Evolutionary conservation across 306 rosid species (phyloP), one percentile per base, ranked within the genome.

Genomic region (Glycine tomentella): DNA sequence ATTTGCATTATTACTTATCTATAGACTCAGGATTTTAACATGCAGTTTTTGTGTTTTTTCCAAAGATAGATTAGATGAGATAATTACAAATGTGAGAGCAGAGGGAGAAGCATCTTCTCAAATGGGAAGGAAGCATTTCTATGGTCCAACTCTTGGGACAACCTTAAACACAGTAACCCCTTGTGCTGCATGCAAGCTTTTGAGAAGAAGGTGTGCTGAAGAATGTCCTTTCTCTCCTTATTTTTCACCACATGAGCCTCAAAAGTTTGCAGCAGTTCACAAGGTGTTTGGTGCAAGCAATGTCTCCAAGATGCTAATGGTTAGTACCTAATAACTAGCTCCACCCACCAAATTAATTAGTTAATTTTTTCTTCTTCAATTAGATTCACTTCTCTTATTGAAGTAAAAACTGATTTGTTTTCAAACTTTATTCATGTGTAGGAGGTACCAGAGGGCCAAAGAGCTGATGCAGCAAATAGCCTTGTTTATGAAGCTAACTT

Each of bases 261-360:
- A 87, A 3, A 95, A 95, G 62, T 95, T 95, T 62, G 90, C 97
- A 42, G 93, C 97, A 0, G 98, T 95, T 40, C 98, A 95, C 83
- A 92, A 89, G 78, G 94, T 95, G 17, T 95, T 95, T 67, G 98
- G 98, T 59, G 98, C 98, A 44, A 92, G 98, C 92, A 95, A 95
- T 81, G 98, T 95, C 80, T 95, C 98, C 72, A 95, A 95, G 88
- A 61, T 95, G 90, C 90, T 95, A 46, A 69, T 92, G 94, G 98
- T 93, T 80, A n/a, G 49, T 25, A 25, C 31, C 31, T 25, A 25
- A 25, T 25, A 25, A 25, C 31, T 25, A 25, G 31, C 31, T 25
- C 31, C 31, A 25, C 31, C 0, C 2, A 25, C 31, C 31, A 25
- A 25, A 1, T 25, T 25, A 25, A n/a, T n/a, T n/a, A n/a, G 31